These are phyloP conservation scores for Fraxinus greggii DNA, from an alignment of 305 asterid genomes.

Conservation along the genomic window DNA sequence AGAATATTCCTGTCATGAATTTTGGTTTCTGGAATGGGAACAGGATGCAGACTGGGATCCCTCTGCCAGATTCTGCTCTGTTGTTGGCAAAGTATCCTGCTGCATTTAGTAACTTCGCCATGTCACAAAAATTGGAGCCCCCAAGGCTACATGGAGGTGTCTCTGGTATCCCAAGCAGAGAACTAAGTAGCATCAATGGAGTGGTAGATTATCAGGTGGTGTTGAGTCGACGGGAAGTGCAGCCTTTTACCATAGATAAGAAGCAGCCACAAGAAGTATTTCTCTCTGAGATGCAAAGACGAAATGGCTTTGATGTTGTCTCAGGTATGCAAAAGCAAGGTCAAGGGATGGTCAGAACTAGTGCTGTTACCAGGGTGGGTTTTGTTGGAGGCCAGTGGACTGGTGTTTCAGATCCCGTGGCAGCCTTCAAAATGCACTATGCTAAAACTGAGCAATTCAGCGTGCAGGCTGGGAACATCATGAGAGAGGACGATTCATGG, in stretches of 20 bases:
- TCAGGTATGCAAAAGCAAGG: conserved; percentile 53
- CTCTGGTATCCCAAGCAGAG: conserved; percentile 40
- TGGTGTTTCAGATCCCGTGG: conserved; percentile 73
- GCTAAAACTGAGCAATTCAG: conserved; percentile 55
- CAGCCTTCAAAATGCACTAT: conserved; percentile 78
- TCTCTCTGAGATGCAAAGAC: conserved; percentile 69
- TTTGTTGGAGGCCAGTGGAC: conserved; percentile 57
- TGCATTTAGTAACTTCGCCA: conserved; percentile 34
- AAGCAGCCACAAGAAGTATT: conserved; percentile 49
- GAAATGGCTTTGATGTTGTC: conserved; percentile 56
- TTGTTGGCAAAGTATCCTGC: conserved; percentile 51
- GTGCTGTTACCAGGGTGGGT: conserved; percentile 52
- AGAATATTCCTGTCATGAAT: conserved; percentile 37
- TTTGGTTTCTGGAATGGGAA: conserved; percentile 40
- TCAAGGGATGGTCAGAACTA: conserved; percentile 53
- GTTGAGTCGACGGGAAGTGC: conserved; percentile 33
- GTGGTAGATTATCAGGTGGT: conserved; percentile 44
- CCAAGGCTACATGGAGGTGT: conserved; percentile 34
- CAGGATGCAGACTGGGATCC: conserved; percentile 34
- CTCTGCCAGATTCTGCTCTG: conserved; percentile 42
- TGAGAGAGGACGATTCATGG: conserved; percentile 66
- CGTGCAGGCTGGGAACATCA: conserved; percentile 34
- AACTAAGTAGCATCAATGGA: conserved; percentile 38
- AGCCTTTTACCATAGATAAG: conserved; percentile 55
- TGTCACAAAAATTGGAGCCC: conserved; percentile 35